Percentiles rank a stretch among this genome's conserved stretches.
Conservation (phyloP, 441 rosid genomes). For the Isatis lusitanica region DNA sequence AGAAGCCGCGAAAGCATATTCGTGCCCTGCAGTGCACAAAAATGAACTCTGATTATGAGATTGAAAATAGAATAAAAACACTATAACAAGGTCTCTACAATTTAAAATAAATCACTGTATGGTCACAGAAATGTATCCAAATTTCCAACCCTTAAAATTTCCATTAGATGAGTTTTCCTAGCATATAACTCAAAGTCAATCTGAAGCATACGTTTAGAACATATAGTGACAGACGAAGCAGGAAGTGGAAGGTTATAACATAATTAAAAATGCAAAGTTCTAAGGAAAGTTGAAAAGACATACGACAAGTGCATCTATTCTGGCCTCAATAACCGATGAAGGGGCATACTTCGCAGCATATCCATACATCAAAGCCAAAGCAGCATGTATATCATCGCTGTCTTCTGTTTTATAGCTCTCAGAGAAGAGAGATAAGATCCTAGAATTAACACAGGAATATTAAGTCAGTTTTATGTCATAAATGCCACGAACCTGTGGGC, state of each 20-base stretch:
- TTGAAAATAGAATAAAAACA: constrained; percentile 8
- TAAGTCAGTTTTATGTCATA: constrained; percentile 13
- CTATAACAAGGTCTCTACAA: constrained; percentile 19
- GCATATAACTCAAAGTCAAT: constrained; percentile 5
- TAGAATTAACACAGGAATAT: constrained; percentile 43
- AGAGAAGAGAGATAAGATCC: constrained; percentile 88
- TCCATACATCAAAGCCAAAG: constrained; percentile 99
- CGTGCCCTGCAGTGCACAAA: constrained; percentile 75
- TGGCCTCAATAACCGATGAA: constrained; percentile 94
- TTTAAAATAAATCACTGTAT: constrained; percentile 18
- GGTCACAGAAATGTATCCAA: not conserved
- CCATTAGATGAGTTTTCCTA: constrained; percentile 13
- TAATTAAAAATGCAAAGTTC: not conserved
- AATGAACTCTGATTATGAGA: constrained; percentile 20
- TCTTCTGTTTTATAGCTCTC: constrained; percentile 79
- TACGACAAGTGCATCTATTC: constrained; percentile 98
- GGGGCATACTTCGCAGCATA: constrained; percentile 99
- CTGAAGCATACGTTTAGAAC: not conserved
- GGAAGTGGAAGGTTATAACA: constrained; percentile 3
- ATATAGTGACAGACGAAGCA: constrained; percentile 1
- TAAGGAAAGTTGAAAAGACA: constrained; percentile 36
- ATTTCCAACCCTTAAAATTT: not conserved
- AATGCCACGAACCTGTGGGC: not conserved
- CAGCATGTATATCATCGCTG: constrained; percentile 99
- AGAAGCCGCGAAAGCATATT: constrained; percentile 99